Percentiles rank a stretch among this genome's conserved stretches.
These are phyloP conservation scores for Xylaria digitata DNA, from an alignment of 2,329 filamentous ascomycete genomes.

Conservation along the genomic window DNA sequence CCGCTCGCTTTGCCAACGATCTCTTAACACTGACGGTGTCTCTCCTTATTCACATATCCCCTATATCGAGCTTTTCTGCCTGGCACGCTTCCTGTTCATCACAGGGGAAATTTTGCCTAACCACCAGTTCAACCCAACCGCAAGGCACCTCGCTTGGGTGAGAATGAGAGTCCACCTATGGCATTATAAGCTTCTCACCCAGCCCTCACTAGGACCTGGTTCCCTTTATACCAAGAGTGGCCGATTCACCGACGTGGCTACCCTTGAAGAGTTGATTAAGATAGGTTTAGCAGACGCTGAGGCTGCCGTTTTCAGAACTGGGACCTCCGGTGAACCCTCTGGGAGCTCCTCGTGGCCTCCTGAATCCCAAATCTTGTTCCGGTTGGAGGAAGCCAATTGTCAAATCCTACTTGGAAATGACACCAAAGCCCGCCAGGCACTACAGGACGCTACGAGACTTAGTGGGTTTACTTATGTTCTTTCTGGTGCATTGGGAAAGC, in stretches of 20 bases:
- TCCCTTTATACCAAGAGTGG: constrained; percentile 67
- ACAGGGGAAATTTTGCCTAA: constrained; percentile 46
- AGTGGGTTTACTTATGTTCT: constrained; percentile 84
- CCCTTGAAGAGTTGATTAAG: constrained; percentile 63
- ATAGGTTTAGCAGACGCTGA: constrained; percentile 58
- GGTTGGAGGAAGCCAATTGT: constrained; percentile 85
- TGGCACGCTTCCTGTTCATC: constrained; percentile 70
- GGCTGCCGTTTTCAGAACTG: constrained; percentile 31
- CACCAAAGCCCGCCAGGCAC: constrained; percentile 75
- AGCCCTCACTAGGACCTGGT: constrained; percentile 65
- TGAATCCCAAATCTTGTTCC: constrained; percentile 73
- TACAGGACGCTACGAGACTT: constrained; percentile 73
- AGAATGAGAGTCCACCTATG: constrained; percentile 78
- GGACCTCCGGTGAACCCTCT: constrained; percentile 40
- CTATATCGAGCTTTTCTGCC: constrained; percentile 82
- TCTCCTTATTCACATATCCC: constrained; percentile 87
- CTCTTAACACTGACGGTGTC: constrained; percentile 84
- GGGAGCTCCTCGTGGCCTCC: constrained; percentile 53
- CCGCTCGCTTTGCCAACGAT: constrained; percentile 65
- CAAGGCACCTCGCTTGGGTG: constrained; percentile 63
- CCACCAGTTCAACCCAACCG: constrained; percentile 50
- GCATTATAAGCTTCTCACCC: constrained; percentile 70
- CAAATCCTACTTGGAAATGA: constrained; percentile 88
- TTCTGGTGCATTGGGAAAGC: constrained; percentile 87
- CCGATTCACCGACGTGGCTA: constrained; percentile 69